These are phyloP conservation scores for Penicillium frequentans DNA, from an alignment of 2,329 filamentous ascomycete genomes.

Conservation along the genomic window DNA sequence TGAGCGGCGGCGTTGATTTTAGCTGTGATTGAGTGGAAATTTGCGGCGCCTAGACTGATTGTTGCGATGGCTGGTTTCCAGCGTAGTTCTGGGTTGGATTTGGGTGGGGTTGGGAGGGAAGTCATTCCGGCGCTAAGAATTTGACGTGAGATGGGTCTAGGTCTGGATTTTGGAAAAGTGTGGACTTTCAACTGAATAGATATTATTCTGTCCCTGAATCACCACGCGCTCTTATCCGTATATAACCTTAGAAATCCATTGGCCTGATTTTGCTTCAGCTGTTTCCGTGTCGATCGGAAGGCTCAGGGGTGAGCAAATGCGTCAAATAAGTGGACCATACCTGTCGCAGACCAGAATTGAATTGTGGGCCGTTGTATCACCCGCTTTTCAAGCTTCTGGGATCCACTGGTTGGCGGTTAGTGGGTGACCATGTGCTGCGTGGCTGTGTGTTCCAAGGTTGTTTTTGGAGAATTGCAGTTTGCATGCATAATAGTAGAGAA, in stretches of 20 bases:
- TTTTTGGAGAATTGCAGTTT: neutral
- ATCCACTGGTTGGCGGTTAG: neutral
- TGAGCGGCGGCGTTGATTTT: constrained; percentile 34
- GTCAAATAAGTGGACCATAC: constrained; percentile 13
- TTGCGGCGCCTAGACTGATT: constrained; percentile 18
- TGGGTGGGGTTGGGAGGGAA: constrained; percentile 16
- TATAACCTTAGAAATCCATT: neutral
- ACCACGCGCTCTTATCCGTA: neutral
- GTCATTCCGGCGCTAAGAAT: constrained; percentile 8
- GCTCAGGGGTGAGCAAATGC: constrained; percentile 10
- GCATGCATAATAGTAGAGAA: neutral
- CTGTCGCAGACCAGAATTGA: constrained; percentile 7
- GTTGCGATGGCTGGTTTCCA: constrained; percentile 26
- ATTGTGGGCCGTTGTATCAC: neutral
- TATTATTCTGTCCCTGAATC: neutral
- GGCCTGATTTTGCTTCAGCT: neutral
- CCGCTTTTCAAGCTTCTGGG: neutral
- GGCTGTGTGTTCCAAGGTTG: neutral
- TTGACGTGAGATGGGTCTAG: neutral
- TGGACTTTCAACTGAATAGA: no score
- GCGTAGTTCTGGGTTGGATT: constrained; percentile 4
- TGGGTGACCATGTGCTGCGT: neutral
- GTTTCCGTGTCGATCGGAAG: constrained; percentile 14
- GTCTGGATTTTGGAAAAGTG: no score
- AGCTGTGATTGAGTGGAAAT: constrained; percentile 18